Base-by-base conservation (phyloP, 768 basidiomycete species). In the Auriculariales sp. region DNA sequence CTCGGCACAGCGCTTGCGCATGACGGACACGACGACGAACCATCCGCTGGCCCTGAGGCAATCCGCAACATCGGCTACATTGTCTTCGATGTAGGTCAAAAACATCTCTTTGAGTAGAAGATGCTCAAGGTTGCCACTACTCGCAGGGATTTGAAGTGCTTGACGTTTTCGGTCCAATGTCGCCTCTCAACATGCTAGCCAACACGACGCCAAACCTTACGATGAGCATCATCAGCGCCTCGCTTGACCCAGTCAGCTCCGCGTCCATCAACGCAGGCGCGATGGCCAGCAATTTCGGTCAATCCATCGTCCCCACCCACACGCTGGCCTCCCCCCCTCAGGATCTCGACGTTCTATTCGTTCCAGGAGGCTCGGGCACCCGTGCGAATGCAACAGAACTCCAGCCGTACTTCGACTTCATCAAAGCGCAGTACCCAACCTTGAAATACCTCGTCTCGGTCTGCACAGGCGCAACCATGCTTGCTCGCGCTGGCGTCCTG, bases 401-500 rank as follows among this genome's bases (percentile, higher is more conserved):
- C 19, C 11, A 47, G 29, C 17, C 46, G 27, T 25, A 47, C 27
- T 22, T 47, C 46, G 46, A 47, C 31, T 29, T 33, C 5, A 30
- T 29, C 29, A 11, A 22, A 10, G 27, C 17, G 5, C 12, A 19
- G 10, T 47, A 29, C 19, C 46, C 39, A 7, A 22, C 5, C 27
- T 19, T 49, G 24, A 45, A 51, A 25, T 51, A 46, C 30, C 44
- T 51, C 30, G 31, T 51, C 28, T 51, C 50, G 12, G 30, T 32
- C 28, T 51, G 50, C 29, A 51, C 50, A 24, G 50, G 50, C 31
- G 50, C 39, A 4, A n/a, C 29, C 27, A 14, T 54, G 5, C 48
- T 54, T 14, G 53, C 53, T 10, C 36, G 48, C 28, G 51, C 53
- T 2, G 53, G 53, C 12, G 46, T 54, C n/a, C 46, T 54, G 46